These are phyloP conservation scores for Dioscorea alata DNA, from an alignment of 106 monocot genomes.

Conservation along the genomic window DNA sequence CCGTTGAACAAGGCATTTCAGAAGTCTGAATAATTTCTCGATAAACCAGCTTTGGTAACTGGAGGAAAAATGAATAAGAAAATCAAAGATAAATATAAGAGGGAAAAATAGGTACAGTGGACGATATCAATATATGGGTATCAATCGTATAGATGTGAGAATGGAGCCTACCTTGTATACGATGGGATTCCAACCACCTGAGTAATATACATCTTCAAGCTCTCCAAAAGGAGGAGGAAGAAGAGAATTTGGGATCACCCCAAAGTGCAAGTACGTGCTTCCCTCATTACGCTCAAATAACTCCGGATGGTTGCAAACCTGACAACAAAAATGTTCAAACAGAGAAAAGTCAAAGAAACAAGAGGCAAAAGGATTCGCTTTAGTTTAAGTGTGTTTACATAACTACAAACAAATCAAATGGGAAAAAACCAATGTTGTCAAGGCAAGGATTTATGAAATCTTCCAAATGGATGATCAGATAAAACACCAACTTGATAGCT, in stretches of 20 bases:
- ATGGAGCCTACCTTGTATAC: conserved; percentile 55
- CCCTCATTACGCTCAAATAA: conserved; percentile 99
- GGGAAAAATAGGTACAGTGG: not conserved
- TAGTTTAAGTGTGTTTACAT: too few species aligned
- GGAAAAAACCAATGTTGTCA: too few species aligned
- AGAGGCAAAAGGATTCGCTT: too few species aligned
- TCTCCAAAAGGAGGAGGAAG: conserved; percentile 79
- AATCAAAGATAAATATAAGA: not conserved
- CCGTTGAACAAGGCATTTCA: conserved; percentile 26
- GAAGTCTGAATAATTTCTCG: conserved; percentile 34
- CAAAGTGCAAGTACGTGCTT: conserved; percentile 81
- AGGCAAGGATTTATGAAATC: too few species aligned
- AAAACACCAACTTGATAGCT: not conserved
- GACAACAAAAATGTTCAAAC: conserved; percentile 2
- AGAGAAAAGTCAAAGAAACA: too few species aligned
- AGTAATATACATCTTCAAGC: conserved; percentile 61
- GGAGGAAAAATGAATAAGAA: conserved; percentile 12
- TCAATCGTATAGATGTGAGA: not conserved
- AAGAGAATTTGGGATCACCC: conserved; percentile 74
- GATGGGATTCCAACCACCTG: conserved; percentile 87
- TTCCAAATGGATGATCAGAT: too few species aligned
- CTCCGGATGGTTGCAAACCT: conserved; percentile 99
- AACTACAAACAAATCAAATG: too few species aligned
- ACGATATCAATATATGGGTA: not conserved
- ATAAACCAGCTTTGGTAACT: conserved; percentile 84